These are phyloP conservation scores for Takashimella koratensis DNA, from an alignment of 1,284 basidiomycete genomes.

Conservation along the genomic window DNA sequence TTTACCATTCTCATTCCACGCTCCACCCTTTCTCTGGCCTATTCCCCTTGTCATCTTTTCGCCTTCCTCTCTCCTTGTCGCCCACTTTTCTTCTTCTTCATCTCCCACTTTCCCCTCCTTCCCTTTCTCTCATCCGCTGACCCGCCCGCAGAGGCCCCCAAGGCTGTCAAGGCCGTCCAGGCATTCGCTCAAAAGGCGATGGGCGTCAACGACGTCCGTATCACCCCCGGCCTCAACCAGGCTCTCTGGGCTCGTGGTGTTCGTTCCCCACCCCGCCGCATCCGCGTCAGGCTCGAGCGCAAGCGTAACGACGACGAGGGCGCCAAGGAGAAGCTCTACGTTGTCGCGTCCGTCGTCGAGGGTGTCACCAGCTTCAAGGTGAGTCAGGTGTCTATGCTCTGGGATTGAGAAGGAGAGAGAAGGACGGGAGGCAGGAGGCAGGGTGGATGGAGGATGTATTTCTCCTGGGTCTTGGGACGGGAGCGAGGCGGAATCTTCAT, in stretches of 20 bases:
- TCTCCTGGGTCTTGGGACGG: conserved; percentile 2
- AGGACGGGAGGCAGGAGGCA: background rate
- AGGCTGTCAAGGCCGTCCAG: conserved; percentile 87
- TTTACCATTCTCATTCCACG: too few relatives aligned
- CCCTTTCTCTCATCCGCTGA: conserved; percentile 20
- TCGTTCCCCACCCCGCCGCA: conserved; percentile 82
- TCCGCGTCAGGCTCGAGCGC: conserved; percentile 90
- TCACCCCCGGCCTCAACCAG: conserved; percentile 93
- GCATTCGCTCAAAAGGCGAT: conserved; percentile 87
- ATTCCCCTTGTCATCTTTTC: background rate
- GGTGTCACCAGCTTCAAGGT: conserved; percentile 76
- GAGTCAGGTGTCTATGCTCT: conserved; percentile 52
- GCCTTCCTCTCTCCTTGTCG: too few relatives aligned
- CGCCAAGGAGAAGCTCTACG: conserved; percentile 95
- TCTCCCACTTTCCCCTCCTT: background rate
- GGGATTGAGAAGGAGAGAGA: background rate
- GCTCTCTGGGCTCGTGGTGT: conserved; percentile 77
- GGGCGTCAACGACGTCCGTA: conserved; percentile 86
- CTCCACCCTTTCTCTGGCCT: too few relatives aligned
- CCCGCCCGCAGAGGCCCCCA: conserved; percentile 60
- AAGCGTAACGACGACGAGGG: conserved; percentile 92
- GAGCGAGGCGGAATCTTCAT: too few relatives aligned
- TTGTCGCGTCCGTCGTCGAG: conserved; percentile 76
- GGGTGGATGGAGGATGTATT: background rate
- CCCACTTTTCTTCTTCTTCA: background rate